Percentiles rank a stretch among this genome's conserved stretches.
These are phyloP conservation scores for Paecilomyces fulvus DNA, from an alignment of 2,329 filamentous ascomycete genomes.

Conservation along the genomic window DNA sequence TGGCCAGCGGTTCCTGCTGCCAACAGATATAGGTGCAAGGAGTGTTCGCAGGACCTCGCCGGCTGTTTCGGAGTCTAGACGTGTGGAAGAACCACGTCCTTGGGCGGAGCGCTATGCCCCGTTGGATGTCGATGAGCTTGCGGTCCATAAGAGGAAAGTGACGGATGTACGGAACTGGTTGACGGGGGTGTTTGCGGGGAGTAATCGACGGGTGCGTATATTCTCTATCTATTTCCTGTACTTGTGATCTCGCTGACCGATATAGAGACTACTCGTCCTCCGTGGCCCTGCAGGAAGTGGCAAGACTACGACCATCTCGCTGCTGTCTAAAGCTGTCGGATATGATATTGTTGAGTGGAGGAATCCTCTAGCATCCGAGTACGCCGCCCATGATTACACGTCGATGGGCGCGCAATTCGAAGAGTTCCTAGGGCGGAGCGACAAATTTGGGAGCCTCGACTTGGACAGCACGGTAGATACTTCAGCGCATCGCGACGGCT, in stretches of 20 bases:
- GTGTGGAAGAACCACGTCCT: constrained; percentile 60
- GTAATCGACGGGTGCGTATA: constrained; percentile 28
- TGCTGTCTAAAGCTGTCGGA: constrained; percentile 69
- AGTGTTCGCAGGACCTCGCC: constrained; percentile 14
- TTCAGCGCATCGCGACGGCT: neutral
- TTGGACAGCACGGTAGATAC: constrained; percentile 16
- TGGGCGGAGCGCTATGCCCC: constrained; percentile 87
- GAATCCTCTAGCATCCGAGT: constrained; percentile 62
- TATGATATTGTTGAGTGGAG: constrained; percentile 82
- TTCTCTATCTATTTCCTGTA: neutral
- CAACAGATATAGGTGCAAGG: constrained; percentile 2
- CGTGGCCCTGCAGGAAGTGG: constrained; percentile 87
- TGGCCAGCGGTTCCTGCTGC: neutral
- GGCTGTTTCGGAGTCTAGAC: constrained; percentile 17
- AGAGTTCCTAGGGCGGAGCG: constrained; percentile 77
- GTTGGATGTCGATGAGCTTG: constrained; percentile 67
- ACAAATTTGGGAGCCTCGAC: constrained; percentile 68
- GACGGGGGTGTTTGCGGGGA: constrained; percentile 60
- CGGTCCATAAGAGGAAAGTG: constrained; percentile 92
- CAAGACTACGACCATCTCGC: constrained; percentile 77
- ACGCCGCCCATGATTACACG: constrained; percentile 52
- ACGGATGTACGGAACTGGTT: constrained; percentile 78
- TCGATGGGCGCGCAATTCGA: constrained; percentile 78
- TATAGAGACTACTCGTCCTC: constrained; percentile 67
- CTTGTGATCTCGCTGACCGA: constrained; percentile 11